These are phyloP conservation scores for Alternaria conjuncta DNA, from an alignment of 2,329 filamentous ascomycete genomes.

Conservation along the genomic window DNA sequence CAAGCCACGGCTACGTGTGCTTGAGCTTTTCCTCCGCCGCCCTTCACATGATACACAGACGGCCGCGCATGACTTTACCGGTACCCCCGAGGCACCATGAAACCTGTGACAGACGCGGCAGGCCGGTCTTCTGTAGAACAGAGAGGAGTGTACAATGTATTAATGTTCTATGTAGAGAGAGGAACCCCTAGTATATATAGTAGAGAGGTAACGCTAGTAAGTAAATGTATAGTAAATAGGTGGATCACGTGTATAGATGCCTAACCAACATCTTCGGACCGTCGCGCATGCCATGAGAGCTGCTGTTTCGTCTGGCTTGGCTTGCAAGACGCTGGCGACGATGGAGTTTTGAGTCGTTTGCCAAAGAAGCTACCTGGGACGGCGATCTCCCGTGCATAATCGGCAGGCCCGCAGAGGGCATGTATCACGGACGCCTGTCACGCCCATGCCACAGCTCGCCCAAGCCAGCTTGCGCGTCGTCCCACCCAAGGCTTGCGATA, in stretches of 20 bases:
- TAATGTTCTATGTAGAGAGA: too few relatives aligned
- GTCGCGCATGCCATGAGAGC: not conserved
- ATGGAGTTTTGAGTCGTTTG: not conserved
- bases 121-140: too few relatives aligned
- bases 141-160: too few relatives aligned
- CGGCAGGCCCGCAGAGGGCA: not conserved
- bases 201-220: too few relatives aligned
- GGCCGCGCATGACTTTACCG: not conserved
- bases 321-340: not conserved
- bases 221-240: too few relatives aligned
- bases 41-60: not conserved
- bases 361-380: conserved; percentile 1
- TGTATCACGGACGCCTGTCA: not conserved
- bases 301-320: not conserved
- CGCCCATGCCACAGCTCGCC: not conserved
- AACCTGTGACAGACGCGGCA: not conserved
- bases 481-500: conserved; percentile 27
- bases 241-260: too few relatives aligned
- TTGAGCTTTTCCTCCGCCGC: not conserved
- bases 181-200: too few relatives aligned
- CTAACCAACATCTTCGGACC: not conserved
- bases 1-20: not conserved
- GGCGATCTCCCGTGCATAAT: conserved; percentile 11
- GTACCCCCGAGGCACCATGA: not conserved
- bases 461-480: not conserved